These are phyloP conservation scores for Colletotrichum viniferum DNA, from an alignment of 2,329 filamentous ascomycete species.

Conservation along the genomic window DNA sequence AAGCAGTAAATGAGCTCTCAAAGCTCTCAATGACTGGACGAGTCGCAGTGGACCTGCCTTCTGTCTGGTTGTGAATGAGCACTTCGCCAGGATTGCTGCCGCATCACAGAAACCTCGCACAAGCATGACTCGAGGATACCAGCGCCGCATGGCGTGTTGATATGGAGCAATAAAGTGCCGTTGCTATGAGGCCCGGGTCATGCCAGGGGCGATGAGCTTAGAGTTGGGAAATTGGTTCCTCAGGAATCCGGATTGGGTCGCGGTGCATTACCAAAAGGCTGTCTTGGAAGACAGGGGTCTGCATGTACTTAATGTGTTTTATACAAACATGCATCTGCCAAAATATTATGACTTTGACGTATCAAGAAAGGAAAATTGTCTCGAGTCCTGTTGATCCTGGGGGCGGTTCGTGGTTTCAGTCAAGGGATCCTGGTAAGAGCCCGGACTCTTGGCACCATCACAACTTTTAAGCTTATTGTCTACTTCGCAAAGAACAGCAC, in stretches of 20 bases:
- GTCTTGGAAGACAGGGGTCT: background rate
- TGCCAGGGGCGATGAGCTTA: background rate
- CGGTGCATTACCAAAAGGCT: background rate
- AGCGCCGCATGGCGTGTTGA: background rate
- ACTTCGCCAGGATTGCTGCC: background rate
- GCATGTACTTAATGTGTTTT: conserved; percentile 2
- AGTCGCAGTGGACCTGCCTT: background rate
- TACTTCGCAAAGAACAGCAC: background rate
- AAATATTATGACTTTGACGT: background rate
- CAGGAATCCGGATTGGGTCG: background rate
- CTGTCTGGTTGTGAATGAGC: background rate
- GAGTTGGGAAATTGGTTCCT: background rate
- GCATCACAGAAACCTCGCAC: background rate
- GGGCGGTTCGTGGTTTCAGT: background rate
- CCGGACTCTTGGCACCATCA: background rate
- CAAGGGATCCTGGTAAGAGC: background rate
- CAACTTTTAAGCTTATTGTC: conserved; percentile 2
- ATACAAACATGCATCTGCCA: background rate
- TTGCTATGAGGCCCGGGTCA: background rate
- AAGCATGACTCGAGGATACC: background rate
- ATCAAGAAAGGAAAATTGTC: background rate
- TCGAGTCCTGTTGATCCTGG: background rate
- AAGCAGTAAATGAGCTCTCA: conserved; percentile 11
- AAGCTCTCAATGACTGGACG: background rate
- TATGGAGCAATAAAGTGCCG: background rate